Evolutionary conservation across 2,329 filamentous ascomycete genomes (phyloP).

Genomic region (Colletotrichum plurivorum): DNA sequence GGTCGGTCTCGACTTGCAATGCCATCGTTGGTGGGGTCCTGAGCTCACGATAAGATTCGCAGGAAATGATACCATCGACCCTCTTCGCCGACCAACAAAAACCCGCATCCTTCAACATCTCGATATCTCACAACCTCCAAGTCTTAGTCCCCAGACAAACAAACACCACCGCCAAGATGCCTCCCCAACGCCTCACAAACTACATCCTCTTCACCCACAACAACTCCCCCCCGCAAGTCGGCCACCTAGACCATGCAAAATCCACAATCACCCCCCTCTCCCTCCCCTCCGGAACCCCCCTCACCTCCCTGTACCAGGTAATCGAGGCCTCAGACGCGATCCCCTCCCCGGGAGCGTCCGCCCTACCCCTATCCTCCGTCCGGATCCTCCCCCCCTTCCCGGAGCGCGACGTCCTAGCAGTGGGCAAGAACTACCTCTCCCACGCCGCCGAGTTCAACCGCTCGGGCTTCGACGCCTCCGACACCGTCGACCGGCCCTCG

Average conservation of each 20-base stretch:
- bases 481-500: conserved; percentile 66
- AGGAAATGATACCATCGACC: conserved; percentile 32
- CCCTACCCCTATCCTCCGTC: conserved; percentile 51
- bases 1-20: neutral
- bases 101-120: neutral
- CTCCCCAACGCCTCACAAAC: conserved; percentile 1
- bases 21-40: conserved; percentile 7
- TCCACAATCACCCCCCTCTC: conserved; percentile 56
- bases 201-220: conserved; percentile 17
- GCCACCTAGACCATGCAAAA: conserved; percentile 16
- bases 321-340: conserved; percentile 62
- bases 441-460: conserved; percentile 71
- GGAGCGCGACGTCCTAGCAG: conserved; percentile 66
- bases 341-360: conserved; percentile 44
- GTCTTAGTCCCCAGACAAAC: neutral
- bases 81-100: conserved; percentile 6
- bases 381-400: conserved; percentile 62
- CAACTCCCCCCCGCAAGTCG: conserved; percentile 10
- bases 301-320: conserved; percentile 65
- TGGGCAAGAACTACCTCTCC: conserved; percentile 71
- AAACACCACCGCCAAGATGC: neutral
- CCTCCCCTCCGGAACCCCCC: conserved; percentile 61
- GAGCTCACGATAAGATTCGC: conserved; percentile 25
- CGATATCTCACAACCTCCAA: neutral
- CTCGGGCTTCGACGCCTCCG: conserved; percentile 67